phyloP scores from a whole-genome alignment of 768 basidiomycete species.

The Lentinula sp. region DNA sequence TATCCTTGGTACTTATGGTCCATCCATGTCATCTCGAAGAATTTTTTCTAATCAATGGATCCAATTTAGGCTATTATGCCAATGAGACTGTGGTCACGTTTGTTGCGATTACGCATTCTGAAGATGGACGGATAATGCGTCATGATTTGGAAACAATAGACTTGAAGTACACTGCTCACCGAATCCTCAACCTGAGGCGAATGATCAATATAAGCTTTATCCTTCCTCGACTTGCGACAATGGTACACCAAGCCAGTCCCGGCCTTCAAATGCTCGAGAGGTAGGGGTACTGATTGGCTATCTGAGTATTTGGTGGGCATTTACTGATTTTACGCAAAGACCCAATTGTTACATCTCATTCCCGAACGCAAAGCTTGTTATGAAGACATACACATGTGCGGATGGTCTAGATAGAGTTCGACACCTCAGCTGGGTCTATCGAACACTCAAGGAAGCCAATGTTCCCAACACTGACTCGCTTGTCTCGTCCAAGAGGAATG shows the following conservation, averaged over 20 bases:
- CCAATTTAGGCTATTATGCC: constrained; percentile 7
- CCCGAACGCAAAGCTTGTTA: constrained; percentile 4
- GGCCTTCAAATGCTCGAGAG: neutral
- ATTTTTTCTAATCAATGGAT: constrained; percentile 6
- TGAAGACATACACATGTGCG: constrained; percentile 11
- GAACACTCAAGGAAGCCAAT: constrained; percentile 8
- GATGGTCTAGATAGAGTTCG: constrained; percentile 3
- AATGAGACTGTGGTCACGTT: neutral
- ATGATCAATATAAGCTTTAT: neutral
- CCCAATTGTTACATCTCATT: neutral
- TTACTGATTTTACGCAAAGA: constrained; percentile 8
- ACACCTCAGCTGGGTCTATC: constrained; percentile 11
- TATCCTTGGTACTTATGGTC: constrained; percentile 16
- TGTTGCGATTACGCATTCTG: neutral
- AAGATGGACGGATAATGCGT: neutral
- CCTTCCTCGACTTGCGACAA: neutral
- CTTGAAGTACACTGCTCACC: neutral
- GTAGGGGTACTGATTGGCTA: neutral
- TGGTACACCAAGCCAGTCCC: neutral
- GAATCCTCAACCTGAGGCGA: neutral
- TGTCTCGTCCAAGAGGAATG: neutral
- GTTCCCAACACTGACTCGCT: constrained; percentile 10
- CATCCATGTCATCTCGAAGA: constrained; percentile 3
- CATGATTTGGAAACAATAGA: neutral
- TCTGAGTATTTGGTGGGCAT: neutral